phyloP scores from a whole-genome alignment of 2,329 filamentous ascomycete species.

The Peltaster fructicola region DNA sequence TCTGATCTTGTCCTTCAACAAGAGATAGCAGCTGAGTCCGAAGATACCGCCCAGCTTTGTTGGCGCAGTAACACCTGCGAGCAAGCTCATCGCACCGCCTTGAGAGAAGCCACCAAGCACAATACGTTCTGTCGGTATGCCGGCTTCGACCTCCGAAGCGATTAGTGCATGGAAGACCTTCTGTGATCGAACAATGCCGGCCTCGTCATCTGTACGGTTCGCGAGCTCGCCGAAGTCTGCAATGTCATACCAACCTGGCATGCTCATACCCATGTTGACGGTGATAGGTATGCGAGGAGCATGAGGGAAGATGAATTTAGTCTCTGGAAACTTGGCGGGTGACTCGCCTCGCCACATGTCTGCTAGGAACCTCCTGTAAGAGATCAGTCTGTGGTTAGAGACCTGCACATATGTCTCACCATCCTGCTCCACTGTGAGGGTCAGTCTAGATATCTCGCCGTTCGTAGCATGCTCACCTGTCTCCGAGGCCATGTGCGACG shows the following conservation, averaged over 20 bases:
- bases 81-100: conserved; percentile 72
- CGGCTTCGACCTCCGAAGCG: conserved; percentile 59
- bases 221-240: conserved; percentile 31
- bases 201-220: conserved; percentile 42
- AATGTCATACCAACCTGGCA: conserved; percentile 84
- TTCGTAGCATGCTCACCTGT: conserved; percentile 32
- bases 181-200: conserved; percentile 55
- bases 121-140: conserved; percentile 68
- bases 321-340: conserved; percentile 64
- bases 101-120: conserved; percentile 74
- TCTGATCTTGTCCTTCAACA: conserved; percentile 48
- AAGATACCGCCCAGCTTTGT: conserved; percentile 76
- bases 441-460: conserved; percentile 1
- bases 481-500: conserved; percentile 81
- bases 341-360: conserved; percentile 81
- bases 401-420: conserved; percentile 30
- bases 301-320: conserved; percentile 88
- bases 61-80: conserved; percentile 57
- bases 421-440: conserved; percentile 42
- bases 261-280: conserved; percentile 44
- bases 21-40: conserved; percentile 65
- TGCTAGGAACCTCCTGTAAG: conserved; percentile 49
- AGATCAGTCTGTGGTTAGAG: background rate
- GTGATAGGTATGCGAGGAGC: conserved; percentile 76
- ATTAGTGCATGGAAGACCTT: conserved; percentile 66